Conservation (phyloP, 495 filamentous ascomycete species). For the Aspergillus leporis region DNA sequence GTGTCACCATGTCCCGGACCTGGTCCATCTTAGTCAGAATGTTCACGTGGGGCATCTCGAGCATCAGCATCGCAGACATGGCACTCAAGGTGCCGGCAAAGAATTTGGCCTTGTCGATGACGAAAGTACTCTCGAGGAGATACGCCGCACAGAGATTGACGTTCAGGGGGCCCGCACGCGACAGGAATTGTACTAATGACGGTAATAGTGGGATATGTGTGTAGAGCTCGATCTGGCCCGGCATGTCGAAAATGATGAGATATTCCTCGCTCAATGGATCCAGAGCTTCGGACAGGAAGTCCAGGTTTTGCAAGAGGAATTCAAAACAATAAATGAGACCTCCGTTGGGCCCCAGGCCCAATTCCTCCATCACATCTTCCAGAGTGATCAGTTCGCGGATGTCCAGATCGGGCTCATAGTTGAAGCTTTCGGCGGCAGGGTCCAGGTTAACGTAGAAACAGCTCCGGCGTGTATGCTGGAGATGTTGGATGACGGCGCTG, state of each 20-base stretch:
- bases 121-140: constrained; percentile 90
- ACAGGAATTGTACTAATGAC: constrained; percentile 78
- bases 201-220: constrained; percentile 94
- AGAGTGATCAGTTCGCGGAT: constrained; percentile 96
- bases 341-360: constrained; percentile 90
- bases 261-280: constrained; percentile 91
- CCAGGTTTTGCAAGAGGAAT: constrained; percentile 87
- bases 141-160: constrained; percentile 94
- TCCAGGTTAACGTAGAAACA: constrained; percentile 98
- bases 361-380: constrained; percentile 98
- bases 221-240: constrained; percentile 98
- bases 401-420: constrained; percentile 89
- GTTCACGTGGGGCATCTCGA: constrained; percentile 94
- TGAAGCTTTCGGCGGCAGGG: constrained; percentile 90
- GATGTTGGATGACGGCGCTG: constrained; percentile 86
- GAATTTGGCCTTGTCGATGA: constrained; percentile 93
- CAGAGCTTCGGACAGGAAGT: constrained; percentile 86
- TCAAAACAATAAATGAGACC: constrained; percentile 98
- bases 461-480: constrained; percentile 83
- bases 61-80: constrained; percentile 98
- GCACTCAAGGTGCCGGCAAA: constrained; percentile 93
- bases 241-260: constrained; percentile 96
- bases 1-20: constrained; percentile 76
- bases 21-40: constrained; percentile 97
- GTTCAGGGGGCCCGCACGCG: constrained; percentile 75